Evolutionary conservation across 345 rosid species (phyloP), one percentile per base, ranked within the genome.

Genomic region (Citrus maxima): DNA sequence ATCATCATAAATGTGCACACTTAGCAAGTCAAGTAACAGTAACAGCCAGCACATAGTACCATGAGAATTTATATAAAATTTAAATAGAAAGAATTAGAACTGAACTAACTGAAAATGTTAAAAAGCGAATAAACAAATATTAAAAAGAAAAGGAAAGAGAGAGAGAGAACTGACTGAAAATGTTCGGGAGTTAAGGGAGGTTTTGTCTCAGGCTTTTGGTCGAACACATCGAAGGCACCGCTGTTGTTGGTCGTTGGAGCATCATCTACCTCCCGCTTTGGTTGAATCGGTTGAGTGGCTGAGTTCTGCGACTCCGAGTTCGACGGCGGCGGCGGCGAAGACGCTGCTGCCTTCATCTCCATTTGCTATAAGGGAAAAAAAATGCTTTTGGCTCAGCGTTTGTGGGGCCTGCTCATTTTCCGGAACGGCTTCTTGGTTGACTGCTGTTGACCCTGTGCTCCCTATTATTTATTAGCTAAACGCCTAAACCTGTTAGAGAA

Each of bases 141-240:
- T 6, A 18, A 54, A 16, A 51, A 51, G 21, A 51, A 51, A 54
- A 54, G 22, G 21, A 18, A 5, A 18, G 34, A 22, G 27, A 25
- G 72, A 55, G 42, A 66, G 51, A 32, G 10, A 38, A 74, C 85
- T 78, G 54, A 85, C 84, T 64, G 76, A 75, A 80, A 80, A 82
- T 78, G 73, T 25, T 67, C 58, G 6, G 77, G 28, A 64, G n/a
- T 21, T 49, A 67, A 72, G 4, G 38, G 78, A 80, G 80, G 82
- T 58, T 85, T 80, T 51, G 63, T 67, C 59, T 82, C 82, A 72
- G 82, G 79, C 73, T 85, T 85, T 51, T 71, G 65, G 25, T 82
- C 88, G 32, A 54, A 72, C 32, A 54, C 65, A 60, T 78, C 67
- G 46, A 35, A n/a, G 42, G 56, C 77, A 37, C 82, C 84, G 6